These are phyloP conservation scores for Globisporangium irregulare DNA, from an alignment of 352 stramenopile species.

Conservation along the genomic window DNA sequence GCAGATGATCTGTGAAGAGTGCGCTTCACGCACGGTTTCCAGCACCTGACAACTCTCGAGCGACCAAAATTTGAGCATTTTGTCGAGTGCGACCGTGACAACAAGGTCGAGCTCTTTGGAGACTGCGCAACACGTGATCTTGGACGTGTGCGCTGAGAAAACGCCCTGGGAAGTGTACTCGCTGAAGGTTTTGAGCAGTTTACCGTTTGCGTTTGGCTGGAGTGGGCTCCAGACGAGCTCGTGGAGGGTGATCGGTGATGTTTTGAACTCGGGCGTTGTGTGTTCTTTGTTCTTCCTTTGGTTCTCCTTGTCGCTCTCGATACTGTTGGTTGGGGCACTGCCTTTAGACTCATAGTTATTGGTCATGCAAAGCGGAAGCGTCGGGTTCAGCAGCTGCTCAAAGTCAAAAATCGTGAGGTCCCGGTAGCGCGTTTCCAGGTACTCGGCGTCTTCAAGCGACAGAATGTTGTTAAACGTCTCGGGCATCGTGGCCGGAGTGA, in stretches of 20 bases:
- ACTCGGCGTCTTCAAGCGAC: slow-evolving; percentile 8
- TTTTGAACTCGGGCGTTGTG: background rate
- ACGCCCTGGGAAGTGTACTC: slow-evolving; percentile 22
- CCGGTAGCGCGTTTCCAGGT: slow-evolving; percentile 23
- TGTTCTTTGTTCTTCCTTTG: background rate
- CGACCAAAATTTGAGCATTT: slow-evolving; percentile 48
- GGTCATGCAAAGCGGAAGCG: slow-evolving; percentile 10
- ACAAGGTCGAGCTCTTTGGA: slow-evolving; percentile 35
- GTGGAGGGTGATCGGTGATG: background rate
- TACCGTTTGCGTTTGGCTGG: slow-evolving; percentile 16
- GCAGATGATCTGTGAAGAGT: slow-evolving; percentile 43
- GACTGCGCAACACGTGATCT: slow-evolving; percentile 41
- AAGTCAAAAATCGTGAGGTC: slow-evolving; percentile 56
- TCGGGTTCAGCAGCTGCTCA: slow-evolving; percentile 42
- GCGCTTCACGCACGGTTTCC: slow-evolving; percentile 41
- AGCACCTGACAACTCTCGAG: slow-evolving; percentile 27
- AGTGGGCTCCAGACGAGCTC: slow-evolving; percentile 10
- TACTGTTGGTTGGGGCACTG: background rate
- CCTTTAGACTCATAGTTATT: background rate
- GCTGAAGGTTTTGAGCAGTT: slow-evolving; percentile 25
- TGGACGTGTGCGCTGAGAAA: slow-evolving; percentile 47
- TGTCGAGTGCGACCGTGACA: slow-evolving; percentile 49
- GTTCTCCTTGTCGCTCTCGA: background rate
- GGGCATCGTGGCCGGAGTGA: background rate
- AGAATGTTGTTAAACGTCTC: background rate